Percentiles rank a stretch among this genome's conserved stretches.
Evolutionary conservation across 257 asterid species (phyloP).

Genomic region (Petunia secreta): DNA sequence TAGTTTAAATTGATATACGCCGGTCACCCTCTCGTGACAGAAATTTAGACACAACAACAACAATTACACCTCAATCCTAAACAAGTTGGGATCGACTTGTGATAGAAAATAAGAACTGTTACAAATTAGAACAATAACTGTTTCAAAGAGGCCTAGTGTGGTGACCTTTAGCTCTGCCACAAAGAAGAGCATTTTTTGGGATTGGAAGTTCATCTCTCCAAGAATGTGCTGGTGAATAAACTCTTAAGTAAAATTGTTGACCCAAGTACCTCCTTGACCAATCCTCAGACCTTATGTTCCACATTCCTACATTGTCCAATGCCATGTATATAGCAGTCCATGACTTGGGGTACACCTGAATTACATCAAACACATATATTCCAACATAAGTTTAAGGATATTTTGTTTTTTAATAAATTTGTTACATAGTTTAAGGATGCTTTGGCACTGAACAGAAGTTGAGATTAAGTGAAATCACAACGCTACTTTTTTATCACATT

Average conservation of each 20-base stretch:
- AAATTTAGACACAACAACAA: neutral
- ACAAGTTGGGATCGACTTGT: too few species aligned
- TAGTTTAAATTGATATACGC: neutral
- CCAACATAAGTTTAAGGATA: neutral
- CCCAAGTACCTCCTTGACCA: constrained; percentile 97
- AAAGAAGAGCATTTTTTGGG: constrained; percentile 77
- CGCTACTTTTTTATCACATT: too few species aligned
- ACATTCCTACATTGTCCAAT: constrained; percentile 94
- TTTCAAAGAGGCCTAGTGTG: constrained; percentile 72
- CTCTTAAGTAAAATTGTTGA: constrained; percentile 84
- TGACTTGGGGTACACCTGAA: constrained; percentile 82
- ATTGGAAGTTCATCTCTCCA: constrained; percentile 85
- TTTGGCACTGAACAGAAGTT: neutral
- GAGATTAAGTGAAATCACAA: neutral
- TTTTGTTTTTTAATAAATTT: too few species aligned
- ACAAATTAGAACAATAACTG: neutral
- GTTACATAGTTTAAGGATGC: neutral
- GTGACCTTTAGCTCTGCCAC: constrained; percentile 83
- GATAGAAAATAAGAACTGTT: too few species aligned
- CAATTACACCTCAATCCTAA: too few species aligned
- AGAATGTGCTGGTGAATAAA: constrained; percentile 60
- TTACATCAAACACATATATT: constrained; percentile 2
- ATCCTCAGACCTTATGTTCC: constrained; percentile 90
- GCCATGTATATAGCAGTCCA: constrained; percentile 88
- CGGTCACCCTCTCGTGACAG: constrained; percentile 86